Evolutionary conservation across 495 filamentous ascomycete genomes (phyloP).

Genomic region (Penicillium simplicissimum): DNA sequence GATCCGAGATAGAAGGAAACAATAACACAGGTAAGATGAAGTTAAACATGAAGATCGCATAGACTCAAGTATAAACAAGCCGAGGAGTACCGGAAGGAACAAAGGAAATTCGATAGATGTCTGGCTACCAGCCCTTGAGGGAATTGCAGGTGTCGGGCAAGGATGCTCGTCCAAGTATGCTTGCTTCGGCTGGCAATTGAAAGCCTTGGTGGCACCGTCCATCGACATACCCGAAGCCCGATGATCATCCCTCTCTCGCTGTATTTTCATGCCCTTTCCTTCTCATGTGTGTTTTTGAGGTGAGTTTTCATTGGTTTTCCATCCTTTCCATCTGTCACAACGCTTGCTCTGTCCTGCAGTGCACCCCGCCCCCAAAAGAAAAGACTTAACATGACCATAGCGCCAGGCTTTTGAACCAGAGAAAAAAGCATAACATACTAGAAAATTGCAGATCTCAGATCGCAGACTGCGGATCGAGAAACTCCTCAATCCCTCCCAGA

Average conservation of each 20-base stretch:
- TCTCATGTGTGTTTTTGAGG: neutral
- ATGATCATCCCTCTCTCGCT: neutral
- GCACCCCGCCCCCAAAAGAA: slow-evolving; percentile 17
- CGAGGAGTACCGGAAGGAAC: neutral
- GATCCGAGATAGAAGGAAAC: neutral
- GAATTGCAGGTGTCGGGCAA: neutral
- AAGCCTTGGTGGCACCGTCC: neutral
- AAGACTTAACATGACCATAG: slow-evolving; percentile 33
- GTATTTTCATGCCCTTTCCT: neutral
- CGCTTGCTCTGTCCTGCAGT: slow-evolving; percentile 30
- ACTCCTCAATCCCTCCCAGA: slow-evolving; percentile 4
- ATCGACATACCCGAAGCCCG: neutral
- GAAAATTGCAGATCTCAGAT: neutral
- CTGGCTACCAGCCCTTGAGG: neutral
- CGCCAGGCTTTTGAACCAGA: slow-evolving; percentile 46
- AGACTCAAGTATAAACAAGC: slow-evolving; percentile 15
- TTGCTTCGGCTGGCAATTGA: neutral
- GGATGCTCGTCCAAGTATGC: neutral
- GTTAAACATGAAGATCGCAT: slow-evolving; percentile 2
- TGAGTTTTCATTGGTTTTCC: neutral
- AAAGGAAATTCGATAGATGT: slow-evolving; percentile 1
- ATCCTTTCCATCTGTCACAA: slow-evolving; percentile 7
- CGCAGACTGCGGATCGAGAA: neutral
- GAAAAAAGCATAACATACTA: slow-evolving; percentile 11
- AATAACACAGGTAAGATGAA: slow-evolving; percentile 6